Conservation (phyloP, 305 asterid species). For the Fraxinus nigra region DNA sequence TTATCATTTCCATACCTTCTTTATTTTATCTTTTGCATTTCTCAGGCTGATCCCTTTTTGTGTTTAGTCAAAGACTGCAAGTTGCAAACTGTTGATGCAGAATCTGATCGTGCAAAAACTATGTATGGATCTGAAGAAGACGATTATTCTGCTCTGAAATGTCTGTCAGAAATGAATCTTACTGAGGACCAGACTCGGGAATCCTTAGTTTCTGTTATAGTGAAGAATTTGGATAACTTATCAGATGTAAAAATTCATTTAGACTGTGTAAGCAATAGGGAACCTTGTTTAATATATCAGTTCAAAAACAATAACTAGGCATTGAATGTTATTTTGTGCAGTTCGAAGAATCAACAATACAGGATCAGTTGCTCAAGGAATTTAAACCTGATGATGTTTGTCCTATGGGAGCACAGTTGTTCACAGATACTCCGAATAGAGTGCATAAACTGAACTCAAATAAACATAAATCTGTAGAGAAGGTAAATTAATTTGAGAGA, state of each 20-base stretch:
- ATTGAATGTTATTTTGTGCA: conserved; percentile 30
- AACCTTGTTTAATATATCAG: neutral
- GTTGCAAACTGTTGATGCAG: conserved; percentile 57
- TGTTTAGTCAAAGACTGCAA: conserved; percentile 77
- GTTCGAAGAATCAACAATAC: conserved; percentile 51
- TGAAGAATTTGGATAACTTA: conserved; percentile 53
- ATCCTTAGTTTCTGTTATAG: conserved; percentile 62
- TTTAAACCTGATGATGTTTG: conserved; percentile 69
- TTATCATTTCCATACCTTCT: conserved; percentile 14
- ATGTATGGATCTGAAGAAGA: conserved; percentile 85
- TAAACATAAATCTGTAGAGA: conserved; percentile 38
- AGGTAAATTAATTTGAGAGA: conserved; percentile 28
- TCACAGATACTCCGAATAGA: conserved; percentile 39
- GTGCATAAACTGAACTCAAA: conserved; percentile 33
- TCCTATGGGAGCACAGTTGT: conserved; percentile 55
- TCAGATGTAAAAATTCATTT: conserved; percentile 45
- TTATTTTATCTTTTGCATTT: conserved; percentile 17
- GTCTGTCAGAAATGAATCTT: conserved; percentile 64
- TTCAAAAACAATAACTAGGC: neutral
- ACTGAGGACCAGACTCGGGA: conserved; percentile 55
- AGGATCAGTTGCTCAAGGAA: conserved; percentile 63
- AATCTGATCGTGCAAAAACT: conserved; percentile 34
- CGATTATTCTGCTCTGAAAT: conserved; percentile 56
- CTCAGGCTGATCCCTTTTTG: conserved; percentile 89
- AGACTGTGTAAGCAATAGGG: conserved; percentile 1